Conservation (phyloP, 768 basidiomycete genomes). For the Amanita muscaria region DNA sequence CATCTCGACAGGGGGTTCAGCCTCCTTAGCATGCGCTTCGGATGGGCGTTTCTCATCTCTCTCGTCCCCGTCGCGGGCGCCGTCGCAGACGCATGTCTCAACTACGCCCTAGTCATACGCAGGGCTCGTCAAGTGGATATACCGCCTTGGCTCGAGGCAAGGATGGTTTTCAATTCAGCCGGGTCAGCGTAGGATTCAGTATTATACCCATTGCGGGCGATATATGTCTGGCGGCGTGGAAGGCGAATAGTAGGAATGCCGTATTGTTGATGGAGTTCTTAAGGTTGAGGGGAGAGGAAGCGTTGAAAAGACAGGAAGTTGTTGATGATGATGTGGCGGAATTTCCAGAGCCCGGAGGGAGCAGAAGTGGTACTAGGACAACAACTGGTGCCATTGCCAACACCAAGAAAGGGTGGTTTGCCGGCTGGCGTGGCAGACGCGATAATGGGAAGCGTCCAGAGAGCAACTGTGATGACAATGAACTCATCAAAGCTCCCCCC, state of each 20-base stretch:
- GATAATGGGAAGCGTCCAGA: neutral
- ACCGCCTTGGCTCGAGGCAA: slow-evolving; percentile 52
- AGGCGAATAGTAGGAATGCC: slow-evolving; percentile 87
- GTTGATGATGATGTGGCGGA: slow-evolving; percentile 14
- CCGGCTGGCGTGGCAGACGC: neutral
- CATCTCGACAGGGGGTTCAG: slow-evolving; percentile 83
- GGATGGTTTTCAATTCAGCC: slow-evolving; percentile 73
- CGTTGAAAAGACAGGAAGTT: slow-evolving; percentile 30
- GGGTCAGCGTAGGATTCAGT: slow-evolving; percentile 59
- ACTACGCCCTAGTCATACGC: slow-evolving; percentile 69
- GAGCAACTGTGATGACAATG: no score
- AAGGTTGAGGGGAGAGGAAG: slow-evolving; percentile 67
- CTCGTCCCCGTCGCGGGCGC: slow-evolving; percentile 67
- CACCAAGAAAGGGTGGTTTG: no score
- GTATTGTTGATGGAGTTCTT: slow-evolving; percentile 79
- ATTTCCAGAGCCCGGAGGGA: slow-evolving; percentile 11
- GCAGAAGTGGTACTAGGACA: no score
- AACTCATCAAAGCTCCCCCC: slow-evolving; percentile 7
- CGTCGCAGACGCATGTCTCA: slow-evolving; percentile 49
- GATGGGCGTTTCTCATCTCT: slow-evolving; percentile 80
- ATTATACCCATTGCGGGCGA: slow-evolving; percentile 69
- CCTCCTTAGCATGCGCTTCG: slow-evolving; percentile 74
- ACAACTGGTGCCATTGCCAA: no score
- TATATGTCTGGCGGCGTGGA: slow-evolving; percentile 65
- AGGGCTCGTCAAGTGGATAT: slow-evolving; percentile 70